Conservation (phyloP, 2,329 filamentous ascomycete genomes). For the Coccinonectria pachysandricola region DNA sequence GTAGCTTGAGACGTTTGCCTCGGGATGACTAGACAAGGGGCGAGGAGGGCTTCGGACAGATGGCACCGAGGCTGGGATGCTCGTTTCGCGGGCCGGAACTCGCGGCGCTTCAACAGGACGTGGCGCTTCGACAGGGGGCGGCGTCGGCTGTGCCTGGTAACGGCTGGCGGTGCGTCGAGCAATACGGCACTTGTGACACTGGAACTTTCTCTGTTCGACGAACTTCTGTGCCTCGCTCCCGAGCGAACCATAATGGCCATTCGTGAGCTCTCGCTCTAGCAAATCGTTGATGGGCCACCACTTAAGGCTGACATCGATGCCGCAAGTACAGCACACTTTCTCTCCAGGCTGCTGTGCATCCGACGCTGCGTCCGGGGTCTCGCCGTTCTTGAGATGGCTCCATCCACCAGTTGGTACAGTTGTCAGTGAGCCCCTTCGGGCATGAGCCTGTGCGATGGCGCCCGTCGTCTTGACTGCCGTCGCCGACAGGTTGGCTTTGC, state of each 20-base stretch:
- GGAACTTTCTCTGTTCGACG: constrained; percentile 49
- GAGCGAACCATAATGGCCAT: constrained; percentile 39
- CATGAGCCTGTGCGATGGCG: constrained; percentile 23
- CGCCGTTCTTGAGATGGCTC: constrained; percentile 15
- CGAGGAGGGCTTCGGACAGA: constrained; percentile 21
- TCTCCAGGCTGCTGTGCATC: constrained; percentile 30
- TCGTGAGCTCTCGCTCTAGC: constrained; percentile 41
- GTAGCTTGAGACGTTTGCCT: constrained; percentile 14
- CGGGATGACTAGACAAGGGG: constrained; percentile 17
- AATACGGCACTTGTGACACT: constrained; percentile 68
- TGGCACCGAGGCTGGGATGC: constrained; percentile 11
- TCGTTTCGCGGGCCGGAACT: constrained; percentile 8
- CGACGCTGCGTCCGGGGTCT: constrained; percentile 16
- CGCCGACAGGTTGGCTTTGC: constrained; percentile 75
- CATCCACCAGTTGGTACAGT: constrained; percentile 21
- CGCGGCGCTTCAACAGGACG: no score
- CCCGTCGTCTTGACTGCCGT: constrained; percentile 47
- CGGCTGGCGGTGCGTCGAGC: constrained; percentile 34
- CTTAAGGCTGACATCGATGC: constrained; percentile 61
- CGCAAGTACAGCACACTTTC: constrained; percentile 53
- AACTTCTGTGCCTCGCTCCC: constrained; percentile 50
- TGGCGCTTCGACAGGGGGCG: constrained; percentile 12
- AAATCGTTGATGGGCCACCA: constrained; percentile 55
- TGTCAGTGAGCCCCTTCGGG: constrained; percentile 47
- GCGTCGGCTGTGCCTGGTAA: constrained; percentile 12